These are phyloP conservation scores for Stramenopiles sp. DNA, from an alignment of 352 stramenopile species.

Conservation along the genomic window DNA sequence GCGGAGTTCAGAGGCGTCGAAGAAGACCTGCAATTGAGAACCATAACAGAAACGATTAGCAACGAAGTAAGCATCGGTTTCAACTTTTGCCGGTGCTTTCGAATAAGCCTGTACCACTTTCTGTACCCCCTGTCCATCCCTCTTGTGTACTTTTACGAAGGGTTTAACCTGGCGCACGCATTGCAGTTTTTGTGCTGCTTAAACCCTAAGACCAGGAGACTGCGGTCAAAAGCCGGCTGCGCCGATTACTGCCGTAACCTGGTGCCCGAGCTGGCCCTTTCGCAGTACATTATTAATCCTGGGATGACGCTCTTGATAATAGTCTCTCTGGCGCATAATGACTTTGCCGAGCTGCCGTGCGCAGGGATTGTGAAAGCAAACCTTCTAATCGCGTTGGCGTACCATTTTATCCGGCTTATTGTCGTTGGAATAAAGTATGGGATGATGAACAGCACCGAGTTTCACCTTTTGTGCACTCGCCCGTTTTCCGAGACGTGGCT, in stretches of 20 bases:
- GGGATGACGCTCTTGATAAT: background rate
- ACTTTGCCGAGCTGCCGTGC: background rate
- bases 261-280: background rate
- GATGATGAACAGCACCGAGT: too few species aligned
- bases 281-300: background rate
- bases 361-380: background rate
- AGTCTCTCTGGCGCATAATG: background rate
- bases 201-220: background rate
- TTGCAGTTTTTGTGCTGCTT: background rate
- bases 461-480: too few species aligned
- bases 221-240: too few species aligned
- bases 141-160: background rate
- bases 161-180: background rate
- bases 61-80: too few species aligned
- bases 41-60: too few species aligned
- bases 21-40: too few species aligned
- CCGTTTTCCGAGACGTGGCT: too few species aligned
- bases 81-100: too few species aligned
- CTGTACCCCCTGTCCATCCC: background rate
- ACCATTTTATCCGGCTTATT: background rate
- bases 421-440: background rate
- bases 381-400: background rate
- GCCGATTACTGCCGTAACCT: background rate
- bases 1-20: too few species aligned
- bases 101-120: background rate